These are phyloP conservation scores for Hordeum marinum DNA, from an alignment of 176 grass and related monocot genomes.

Conservation along the genomic window DNA sequence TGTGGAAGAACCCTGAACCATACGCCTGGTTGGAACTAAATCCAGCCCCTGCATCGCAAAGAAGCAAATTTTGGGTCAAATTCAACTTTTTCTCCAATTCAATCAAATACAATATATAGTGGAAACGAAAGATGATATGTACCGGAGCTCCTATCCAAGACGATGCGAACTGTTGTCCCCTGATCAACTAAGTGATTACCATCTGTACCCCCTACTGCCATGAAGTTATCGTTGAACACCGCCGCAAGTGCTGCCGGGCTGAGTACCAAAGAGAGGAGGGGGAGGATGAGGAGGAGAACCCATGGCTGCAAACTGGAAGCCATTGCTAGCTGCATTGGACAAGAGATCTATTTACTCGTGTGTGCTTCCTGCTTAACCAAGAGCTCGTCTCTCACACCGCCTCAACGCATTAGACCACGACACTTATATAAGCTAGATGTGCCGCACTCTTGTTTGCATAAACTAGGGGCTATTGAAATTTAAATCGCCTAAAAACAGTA, in stretches of 20 bases:
- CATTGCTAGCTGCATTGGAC: not conserved
- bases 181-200: slow-evolving; percentile 28
- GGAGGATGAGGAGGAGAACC: not conserved
- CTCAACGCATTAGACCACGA: not conserved
- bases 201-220: slow-evolving; percentile 37
- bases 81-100: too few species aligned
- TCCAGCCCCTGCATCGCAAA: slow-evolving; percentile 7
- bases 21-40: slow-evolving; percentile 54
- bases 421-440: not conserved
- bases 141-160: slow-evolving; percentile 64
- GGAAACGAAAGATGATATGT: not conserved
- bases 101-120: too few species aligned
- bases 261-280: not conserved
- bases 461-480: not conserved
- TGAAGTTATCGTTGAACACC: slow-evolving; percentile 56
- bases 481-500: not conserved
- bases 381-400: too few species aligned
- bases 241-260: not conserved
- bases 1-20: slow-evolving; percentile 58
- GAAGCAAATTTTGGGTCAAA: not conserved
- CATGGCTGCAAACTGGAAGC: not conserved
- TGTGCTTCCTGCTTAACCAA: not conserved
- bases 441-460: not conserved
- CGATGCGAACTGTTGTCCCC: slow-evolving; percentile 32
- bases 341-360: not conserved